Evolutionary conservation across 2,329 filamentous ascomycete species (phyloP).

Genomic region (Thielaviopsis populi): DNA sequence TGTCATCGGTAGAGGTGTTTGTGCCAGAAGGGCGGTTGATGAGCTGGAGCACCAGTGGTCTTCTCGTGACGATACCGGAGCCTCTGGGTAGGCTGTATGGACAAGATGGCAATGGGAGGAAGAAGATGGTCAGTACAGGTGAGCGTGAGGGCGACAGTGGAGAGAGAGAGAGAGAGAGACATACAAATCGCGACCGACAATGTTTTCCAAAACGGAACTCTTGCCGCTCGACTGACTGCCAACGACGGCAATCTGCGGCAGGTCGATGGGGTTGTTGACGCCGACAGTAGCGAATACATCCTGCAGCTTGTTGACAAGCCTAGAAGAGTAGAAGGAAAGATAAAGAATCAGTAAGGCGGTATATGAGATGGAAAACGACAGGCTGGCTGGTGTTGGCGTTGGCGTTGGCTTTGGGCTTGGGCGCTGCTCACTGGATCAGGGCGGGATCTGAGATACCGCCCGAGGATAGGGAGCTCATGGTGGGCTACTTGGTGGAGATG

Average conservation of each 20-base stretch:
- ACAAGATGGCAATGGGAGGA: conserved; percentile 20
- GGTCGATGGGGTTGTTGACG: conserved; percentile 97
- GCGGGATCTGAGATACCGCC: conserved; percentile 52
- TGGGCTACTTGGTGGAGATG: neutral
- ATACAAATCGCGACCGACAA: conserved; percentile 97
- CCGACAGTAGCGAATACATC: conserved; percentile 98
- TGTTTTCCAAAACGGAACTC: conserved; percentile 97
- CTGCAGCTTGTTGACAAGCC: conserved; percentile 95
- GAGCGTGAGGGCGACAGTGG: neutral
- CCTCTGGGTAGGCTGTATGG: conserved; percentile 74
- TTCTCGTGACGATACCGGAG: conserved; percentile 89
- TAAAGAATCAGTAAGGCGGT: conserved; percentile 16
- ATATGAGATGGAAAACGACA: neutral
- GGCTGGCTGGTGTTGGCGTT: neutral
- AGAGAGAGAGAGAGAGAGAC: conserved; percentile 26
- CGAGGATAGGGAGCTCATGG: conserved; percentile 21
- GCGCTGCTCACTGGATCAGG: conserved; percentile 42
- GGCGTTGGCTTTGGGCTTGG: neutral
- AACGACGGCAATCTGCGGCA: conserved; percentile 95
- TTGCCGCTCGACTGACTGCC: conserved; percentile 98
- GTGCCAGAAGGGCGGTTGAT: conserved; percentile 72
- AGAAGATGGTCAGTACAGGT: conserved; percentile 18
- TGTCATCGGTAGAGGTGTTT: conserved; percentile 57
- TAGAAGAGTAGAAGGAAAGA: conserved; percentile 22
- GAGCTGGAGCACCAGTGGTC: conserved; percentile 90